Conservation (phyloP, 768 basidiomycete species). For the Flagelloscypha sp. region DNA sequence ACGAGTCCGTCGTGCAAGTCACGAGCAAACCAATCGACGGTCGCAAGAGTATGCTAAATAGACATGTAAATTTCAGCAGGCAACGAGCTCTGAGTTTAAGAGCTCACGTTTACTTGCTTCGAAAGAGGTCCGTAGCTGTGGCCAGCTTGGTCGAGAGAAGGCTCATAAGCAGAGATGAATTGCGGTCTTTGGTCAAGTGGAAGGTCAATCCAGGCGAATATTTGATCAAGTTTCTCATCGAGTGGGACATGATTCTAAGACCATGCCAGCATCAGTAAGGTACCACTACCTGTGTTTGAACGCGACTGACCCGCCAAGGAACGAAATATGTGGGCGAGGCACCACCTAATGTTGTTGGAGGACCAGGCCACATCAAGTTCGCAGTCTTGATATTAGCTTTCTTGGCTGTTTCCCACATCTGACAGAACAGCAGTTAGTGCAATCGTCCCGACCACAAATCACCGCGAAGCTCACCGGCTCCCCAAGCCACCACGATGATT, state of each 20-base stretch:
- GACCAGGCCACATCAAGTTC: constrained; percentile 94
- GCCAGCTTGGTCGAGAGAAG: constrained; percentile 80
- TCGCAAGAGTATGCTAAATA: constrained; percentile 48
- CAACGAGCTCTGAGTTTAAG: not conserved
- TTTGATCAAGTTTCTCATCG: constrained; percentile 63
- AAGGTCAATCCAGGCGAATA: constrained; percentile 78
- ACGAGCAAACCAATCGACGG: constrained; percentile 69
- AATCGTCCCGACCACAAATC: not conserved
- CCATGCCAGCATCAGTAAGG: constrained; percentile 1
- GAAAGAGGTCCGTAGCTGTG: constrained; percentile 67
- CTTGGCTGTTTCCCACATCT: constrained; percentile 90
- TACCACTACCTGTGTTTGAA: constrained; percentile 1
- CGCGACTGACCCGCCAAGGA: constrained; percentile 57
- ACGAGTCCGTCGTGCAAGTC: constrained; percentile 56
- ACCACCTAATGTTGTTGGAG: constrained; percentile 60
- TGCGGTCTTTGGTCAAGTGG: constrained; percentile 65
- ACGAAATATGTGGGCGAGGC: constrained; percentile 65
- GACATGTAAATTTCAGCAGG: too few relatives aligned
- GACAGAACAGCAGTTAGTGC: constrained; percentile 1
- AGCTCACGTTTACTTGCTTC: constrained; percentile 56
- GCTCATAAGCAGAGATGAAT: constrained; percentile 74
- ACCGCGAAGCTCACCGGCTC: constrained; percentile 58
- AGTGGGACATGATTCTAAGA: constrained; percentile 52
- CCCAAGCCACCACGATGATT: constrained; percentile 77
- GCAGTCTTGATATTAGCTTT: constrained; percentile 69